Percentiles rank a stretch among this genome's conserved stretches.
Evolutionary conservation across 1,139 yeast species (phyloP).

Genomic region (Candida sp.): DNA sequence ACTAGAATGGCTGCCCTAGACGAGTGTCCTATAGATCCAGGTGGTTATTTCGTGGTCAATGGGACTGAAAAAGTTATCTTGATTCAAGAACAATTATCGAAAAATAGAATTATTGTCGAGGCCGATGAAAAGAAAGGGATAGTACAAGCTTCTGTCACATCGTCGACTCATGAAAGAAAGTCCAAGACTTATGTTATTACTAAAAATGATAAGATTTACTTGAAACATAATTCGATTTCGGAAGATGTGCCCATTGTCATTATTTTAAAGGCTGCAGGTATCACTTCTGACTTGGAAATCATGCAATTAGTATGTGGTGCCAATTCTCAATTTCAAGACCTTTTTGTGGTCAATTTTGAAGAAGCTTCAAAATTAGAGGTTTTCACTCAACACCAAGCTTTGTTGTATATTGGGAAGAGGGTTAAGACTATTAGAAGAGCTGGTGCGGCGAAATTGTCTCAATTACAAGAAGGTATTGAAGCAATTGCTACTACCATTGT

Average conservation of each 20-base stretch:
- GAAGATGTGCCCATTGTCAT: constrained; percentile 96
- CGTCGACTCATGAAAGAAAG: constrained; percentile 96
- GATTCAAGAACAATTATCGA: constrained; percentile 94
- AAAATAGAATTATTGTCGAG: constrained; percentile 96
- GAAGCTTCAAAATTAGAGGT: constrained; percentile 87
- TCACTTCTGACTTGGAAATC: constrained; percentile 88
- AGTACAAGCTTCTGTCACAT: constrained; percentile 96
- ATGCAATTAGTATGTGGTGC: constrained; percentile 93
- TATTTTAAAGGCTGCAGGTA: constrained; percentile 92
- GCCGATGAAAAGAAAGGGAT: constrained; percentile 93
- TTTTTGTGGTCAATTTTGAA: constrained; percentile 90
- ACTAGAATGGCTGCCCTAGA: constrained; percentile 81
- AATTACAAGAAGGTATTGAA: constrained; percentile 93
- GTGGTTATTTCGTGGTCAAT: constrained; percentile 96
- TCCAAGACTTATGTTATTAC: constrained; percentile 95
- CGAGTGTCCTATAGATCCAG: constrained; percentile 98
- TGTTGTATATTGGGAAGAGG: constrained; percentile 84
- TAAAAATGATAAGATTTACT: constrained; percentile 81
- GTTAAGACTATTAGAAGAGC: constrained; percentile 91
- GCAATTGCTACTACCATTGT: constrained; percentile 96
- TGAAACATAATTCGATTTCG: constrained; percentile 91
- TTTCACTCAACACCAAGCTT: constrained; percentile 91
- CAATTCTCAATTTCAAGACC: constrained; percentile 83
- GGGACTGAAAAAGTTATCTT: constrained; percentile 98
- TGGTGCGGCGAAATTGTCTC: constrained; percentile 75